Conservation (phyloP, 331 rosid genomes). For the Prunus yedoensis region DNA sequence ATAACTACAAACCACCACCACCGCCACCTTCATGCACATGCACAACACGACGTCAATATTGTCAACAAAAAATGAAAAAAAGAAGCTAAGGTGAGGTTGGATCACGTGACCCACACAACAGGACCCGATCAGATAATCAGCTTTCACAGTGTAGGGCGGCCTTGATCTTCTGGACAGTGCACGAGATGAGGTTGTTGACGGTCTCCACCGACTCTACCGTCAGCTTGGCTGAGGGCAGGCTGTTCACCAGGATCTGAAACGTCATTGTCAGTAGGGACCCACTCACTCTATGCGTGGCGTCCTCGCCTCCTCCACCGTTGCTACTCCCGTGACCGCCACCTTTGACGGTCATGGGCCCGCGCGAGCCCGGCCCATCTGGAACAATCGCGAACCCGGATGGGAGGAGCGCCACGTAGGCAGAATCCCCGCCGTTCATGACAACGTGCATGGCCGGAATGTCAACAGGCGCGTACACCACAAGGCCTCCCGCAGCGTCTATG, state of each 20-base stretch:
- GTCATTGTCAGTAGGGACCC: conserved; percentile 88
- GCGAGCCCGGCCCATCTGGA: conserved; percentile 59
- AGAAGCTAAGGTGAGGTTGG: not conserved
- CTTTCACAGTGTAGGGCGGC: conserved; percentile 67
- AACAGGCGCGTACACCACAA: conserved; percentile 97
- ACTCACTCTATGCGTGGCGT: conserved; percentile 12
- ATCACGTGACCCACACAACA: conserved; percentile 24
- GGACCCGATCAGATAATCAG: conserved; percentile 17
- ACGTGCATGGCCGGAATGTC: conserved; percentile 92
- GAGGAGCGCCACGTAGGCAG: conserved; percentile 83
- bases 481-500: conserved; percentile 86
- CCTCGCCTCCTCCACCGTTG: conserved; percentile 21
- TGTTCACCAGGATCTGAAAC: conserved; percentile 85
- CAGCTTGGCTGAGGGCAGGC: conserved; percentile 81
- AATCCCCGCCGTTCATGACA: conserved; percentile 94
- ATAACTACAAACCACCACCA: not conserved
- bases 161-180: conserved; percentile 90
- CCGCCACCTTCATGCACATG: not conserved
- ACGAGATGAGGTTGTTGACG: conserved; percentile 81
- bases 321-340: not conserved
- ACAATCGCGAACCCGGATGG: conserved; percentile 82
- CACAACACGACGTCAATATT: conserved; percentile 12
- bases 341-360: conserved; percentile 25
- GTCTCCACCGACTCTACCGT: conserved; percentile 96
- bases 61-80: not conserved